Evolutionary conservation across 148 eudicot genomes (phyloP), one percentile per base, ranked within the genome.

Genomic region (Salicornia ramosissima): DNA sequence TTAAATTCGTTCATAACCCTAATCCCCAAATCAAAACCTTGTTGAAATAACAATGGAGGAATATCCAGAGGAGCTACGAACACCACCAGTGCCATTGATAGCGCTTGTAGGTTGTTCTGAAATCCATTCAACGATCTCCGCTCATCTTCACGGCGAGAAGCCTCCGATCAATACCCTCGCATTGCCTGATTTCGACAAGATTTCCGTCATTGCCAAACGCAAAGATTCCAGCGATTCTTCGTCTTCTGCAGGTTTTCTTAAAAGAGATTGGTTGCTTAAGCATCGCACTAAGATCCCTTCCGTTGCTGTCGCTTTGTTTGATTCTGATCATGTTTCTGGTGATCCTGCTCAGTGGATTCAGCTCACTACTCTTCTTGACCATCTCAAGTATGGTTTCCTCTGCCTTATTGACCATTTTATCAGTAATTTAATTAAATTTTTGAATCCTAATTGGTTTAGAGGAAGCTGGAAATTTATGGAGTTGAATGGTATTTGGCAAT

Each of bases 141-240:
- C 85, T 2, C 86, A 85, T 74, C 91, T 94, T 25, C 90, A 94
- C 83, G 81, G 92, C 15, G 85, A 81, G 46, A 85, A 88, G 50
- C 99, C 99, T 0, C 99, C 99, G 6, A 83, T 94, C 39, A 88
- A 94, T 68, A 80, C 97, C n/a, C 81, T 94, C 28, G 99, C 99
- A 39, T 80, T 94, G 53, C 97, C 99, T 19, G 99, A 90, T 79
- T 84, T 87, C 80, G 71, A 87, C 21, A 94, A 87, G 84, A 79
- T 88, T 82, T 79, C 87, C 1, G 51, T 90, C 11, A 68, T 94
- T 53, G 78, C 77, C 9, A 82, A 74, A 74, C 69, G 60, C 16
- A 66, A 63, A 0, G 69, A 79, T 64, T 73, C 82, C 9, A 28
- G 29, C 39, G 71, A 77, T 63, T 63, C 67, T 10, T 63, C 1